These are phyloP conservation scores for Aristolochia fimbriata DNA, from an alignment of 164 flowering plant species.

Conservation along the genomic window DNA sequence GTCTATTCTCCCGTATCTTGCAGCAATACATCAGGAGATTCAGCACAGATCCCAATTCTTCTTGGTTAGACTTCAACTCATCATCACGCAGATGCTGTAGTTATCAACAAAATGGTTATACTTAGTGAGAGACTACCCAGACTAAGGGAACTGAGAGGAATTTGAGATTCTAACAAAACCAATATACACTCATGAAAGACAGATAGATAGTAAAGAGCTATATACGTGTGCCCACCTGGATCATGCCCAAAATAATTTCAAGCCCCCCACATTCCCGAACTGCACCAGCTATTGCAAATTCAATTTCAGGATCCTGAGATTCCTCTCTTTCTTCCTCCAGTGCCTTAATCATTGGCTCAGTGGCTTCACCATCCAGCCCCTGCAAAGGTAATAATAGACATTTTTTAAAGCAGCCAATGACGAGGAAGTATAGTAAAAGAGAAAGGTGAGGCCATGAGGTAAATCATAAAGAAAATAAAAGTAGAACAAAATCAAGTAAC, in stretches of 20 bases:
- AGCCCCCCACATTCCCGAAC: conserved; percentile 90
- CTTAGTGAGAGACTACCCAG: too few relatives aligned
- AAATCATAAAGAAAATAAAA: too few relatives aligned
- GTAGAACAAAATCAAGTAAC: too few relatives aligned
- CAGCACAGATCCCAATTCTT: conserved; percentile 77
- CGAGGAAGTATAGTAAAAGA: too few relatives aligned
- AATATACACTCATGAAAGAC: too few relatives aligned
- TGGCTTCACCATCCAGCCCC: conserved; percentile 99
- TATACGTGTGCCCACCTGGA: conserved; percentile 51
- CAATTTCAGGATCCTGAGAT: conserved; percentile 94
- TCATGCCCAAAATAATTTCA: conserved; percentile 80
- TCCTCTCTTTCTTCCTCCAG: conserved; percentile 97
- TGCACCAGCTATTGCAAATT: conserved; percentile 97
- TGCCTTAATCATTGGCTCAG: conserved; percentile 99
- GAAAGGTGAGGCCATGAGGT: too few relatives aligned
- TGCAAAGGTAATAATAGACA: conserved; percentile 17
- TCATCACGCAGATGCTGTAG: conserved; percentile 62
- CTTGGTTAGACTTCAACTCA: conserved; percentile 88
- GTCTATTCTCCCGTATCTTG: conserved; percentile 87
- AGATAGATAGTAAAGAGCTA: too few relatives aligned
- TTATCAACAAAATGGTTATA: not conserved
- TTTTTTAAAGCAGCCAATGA: not conserved
- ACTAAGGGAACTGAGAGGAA: too few relatives aligned
- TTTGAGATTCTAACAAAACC: too few relatives aligned
- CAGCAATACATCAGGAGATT: conserved; percentile 93